Percentiles rank a stretch among this genome's conserved stretches.
These are phyloP conservation scores for Elaeagnus macrophylla DNA, from an alignment of 306 rosid genomes.

Conservation along the genomic window DNA sequence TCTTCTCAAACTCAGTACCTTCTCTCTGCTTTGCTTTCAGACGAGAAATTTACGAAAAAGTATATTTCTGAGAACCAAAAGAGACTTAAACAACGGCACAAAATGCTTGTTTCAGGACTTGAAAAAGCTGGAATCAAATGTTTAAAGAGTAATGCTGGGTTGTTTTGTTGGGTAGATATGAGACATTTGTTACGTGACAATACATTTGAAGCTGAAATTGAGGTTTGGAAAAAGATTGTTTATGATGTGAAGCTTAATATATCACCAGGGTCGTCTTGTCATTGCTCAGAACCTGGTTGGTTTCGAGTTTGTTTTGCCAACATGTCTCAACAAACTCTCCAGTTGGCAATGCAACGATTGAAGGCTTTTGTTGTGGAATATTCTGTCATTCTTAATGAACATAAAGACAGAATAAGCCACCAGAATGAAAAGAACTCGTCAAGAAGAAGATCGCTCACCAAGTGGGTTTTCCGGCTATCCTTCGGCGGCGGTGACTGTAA, in stretches of 20 bases:
- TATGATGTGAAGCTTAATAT: slow-evolving; percentile 56
- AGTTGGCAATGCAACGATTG: slow-evolving; percentile 56
- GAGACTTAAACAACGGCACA: slow-evolving; percentile 48
- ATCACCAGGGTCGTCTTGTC: slow-evolving; percentile 77
- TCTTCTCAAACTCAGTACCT: slow-evolving; percentile 82
- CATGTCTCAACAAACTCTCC: slow-evolving; percentile 51
- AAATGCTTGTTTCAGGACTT: slow-evolving; percentile 42
- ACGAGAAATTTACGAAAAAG: slow-evolving; percentile 51
- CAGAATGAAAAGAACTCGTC: slow-evolving; percentile 11
- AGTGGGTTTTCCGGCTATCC: slow-evolving; percentile 79
- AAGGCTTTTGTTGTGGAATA: slow-evolving; percentile 36
- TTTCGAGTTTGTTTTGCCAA: slow-evolving; percentile 75
- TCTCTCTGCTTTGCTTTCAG: slow-evolving; percentile 64
- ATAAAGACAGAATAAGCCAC: slow-evolving; percentile 8
- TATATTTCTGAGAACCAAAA: slow-evolving; percentile 53
- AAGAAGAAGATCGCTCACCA: slow-evolving; percentile 37
- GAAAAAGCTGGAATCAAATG: slow-evolving; percentile 45
- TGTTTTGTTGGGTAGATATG: slow-evolving; percentile 88
- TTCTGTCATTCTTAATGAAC: slow-evolving; percentile 7
- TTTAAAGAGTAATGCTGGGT: slow-evolving; percentile 62
- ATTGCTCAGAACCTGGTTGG: slow-evolving; percentile 84
- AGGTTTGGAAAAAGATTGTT: slow-evolving; percentile 68
- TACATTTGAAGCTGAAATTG: slow-evolving; percentile 74
- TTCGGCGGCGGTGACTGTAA: slow-evolving; percentile 38
- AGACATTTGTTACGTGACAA: slow-evolving; percentile 45